Conservation (phyloP, 371 early-diverging fungal genomes). For the Conidiobolus incongruus region DNA sequence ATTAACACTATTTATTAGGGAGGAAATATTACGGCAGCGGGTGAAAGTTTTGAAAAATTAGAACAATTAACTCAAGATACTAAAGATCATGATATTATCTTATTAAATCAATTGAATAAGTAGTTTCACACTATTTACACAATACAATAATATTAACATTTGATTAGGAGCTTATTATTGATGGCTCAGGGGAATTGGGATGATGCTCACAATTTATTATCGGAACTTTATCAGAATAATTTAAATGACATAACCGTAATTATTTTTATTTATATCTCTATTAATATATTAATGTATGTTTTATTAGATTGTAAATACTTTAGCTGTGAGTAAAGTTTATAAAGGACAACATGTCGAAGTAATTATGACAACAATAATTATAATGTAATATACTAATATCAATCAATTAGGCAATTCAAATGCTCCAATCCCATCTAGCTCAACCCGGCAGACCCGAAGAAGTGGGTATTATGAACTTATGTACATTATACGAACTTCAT, state of each 20-base stretch:
- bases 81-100: too few species aligned
- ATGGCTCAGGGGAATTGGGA: constrained; percentile 1
- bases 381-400: too few species aligned
- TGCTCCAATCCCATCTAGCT: background rate
- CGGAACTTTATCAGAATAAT: background rate
- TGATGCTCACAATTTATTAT: background rate
- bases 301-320: background rate
- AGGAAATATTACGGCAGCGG: background rate
- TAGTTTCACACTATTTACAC: background rate
- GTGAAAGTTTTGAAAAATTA: background rate
- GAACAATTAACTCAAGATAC: background rate
- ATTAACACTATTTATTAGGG: background rate
- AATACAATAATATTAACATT: too few species aligned
- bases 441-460: background rate
- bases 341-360: background rate
- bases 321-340: background rate
- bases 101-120: background rate
- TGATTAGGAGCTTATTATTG: background rate
- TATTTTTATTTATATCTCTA: too few species aligned
- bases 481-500: background rate
- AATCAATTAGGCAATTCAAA: background rate
- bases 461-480: background rate
- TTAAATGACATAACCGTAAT: background rate
- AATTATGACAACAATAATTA: background rate
- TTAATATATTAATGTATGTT: too few species aligned